Percentiles rank a stretch among this genome's conserved stretches.
Conservation (phyloP, 2,329 filamentous ascomycete genomes). For the Fusarium caatingaense region DNA sequence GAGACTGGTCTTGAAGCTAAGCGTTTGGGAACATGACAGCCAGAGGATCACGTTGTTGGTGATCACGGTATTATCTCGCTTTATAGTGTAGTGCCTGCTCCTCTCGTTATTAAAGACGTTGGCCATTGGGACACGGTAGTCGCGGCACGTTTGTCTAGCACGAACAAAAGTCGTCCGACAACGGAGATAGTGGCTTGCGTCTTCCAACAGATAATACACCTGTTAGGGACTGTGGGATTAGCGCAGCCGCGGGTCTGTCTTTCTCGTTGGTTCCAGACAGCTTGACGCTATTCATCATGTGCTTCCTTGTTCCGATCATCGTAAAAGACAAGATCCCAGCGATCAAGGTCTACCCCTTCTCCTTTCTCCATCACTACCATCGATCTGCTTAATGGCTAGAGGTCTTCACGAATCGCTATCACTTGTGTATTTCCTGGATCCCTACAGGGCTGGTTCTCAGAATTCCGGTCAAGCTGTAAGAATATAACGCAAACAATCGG, state of each 20-base stretch:
- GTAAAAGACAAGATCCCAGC: slow-evolving; percentile 1
- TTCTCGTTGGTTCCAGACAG: slow-evolving; percentile 39
- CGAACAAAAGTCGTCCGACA: slow-evolving; percentile 38
- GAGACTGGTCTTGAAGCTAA: slow-evolving; percentile 44
- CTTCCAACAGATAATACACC: slow-evolving; percentile 19
- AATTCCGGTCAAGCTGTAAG: slow-evolving; percentile 3
- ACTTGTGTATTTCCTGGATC: slow-evolving; percentile 1
- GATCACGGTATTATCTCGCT: slow-evolving; percentile 22
- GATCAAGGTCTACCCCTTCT: slow-evolving; percentile 17
- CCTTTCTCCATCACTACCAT: slow-evolving; percentile 8
- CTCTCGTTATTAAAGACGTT: slow-evolving; percentile 5
- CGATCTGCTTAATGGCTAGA: slow-evolving; percentile 27
- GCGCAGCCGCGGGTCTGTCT: slow-evolving; percentile 41
- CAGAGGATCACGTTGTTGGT: slow-evolving; percentile 33
- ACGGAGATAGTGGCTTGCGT: slow-evolving; percentile 44
- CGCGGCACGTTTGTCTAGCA: slow-evolving; percentile 41
- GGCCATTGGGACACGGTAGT: slow-evolving; percentile 37
- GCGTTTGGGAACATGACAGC: slow-evolving; percentile 51
- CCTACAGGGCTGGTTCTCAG: slow-evolving; percentile 36
- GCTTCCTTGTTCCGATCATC: slow-evolving; percentile 9
- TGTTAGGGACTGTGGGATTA: slow-evolving; percentile 47
- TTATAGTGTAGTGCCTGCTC: slow-evolving; percentile 7
- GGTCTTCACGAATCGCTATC: slow-evolving; percentile 16
- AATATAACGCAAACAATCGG: slow-evolving; percentile 17
- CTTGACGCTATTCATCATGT: slow-evolving; percentile 23